Percentiles rank a stretch among this genome's conserved stretches.
phyloP scores from a whole-genome alignment of 495 filamentous ascomycete species.

The Diplogelasinospora grovesii region DNA sequence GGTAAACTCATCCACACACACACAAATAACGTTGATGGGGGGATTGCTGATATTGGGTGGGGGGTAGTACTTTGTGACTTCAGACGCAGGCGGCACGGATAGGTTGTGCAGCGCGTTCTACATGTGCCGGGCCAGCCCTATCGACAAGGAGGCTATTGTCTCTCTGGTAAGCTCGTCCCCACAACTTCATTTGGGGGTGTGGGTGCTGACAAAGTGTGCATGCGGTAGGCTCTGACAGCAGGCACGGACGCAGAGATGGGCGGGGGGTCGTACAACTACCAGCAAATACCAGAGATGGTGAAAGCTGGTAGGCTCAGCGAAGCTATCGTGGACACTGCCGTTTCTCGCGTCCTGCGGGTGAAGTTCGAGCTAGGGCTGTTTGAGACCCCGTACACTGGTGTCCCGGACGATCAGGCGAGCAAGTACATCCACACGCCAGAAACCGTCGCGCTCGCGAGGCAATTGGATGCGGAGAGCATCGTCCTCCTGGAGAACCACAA shows the following conservation, averaged over 20 bases:
- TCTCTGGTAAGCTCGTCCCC: too few species aligned
- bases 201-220: too few species aligned
- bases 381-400: slow-evolving; percentile 56
- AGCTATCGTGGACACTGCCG: slow-evolving; percentile 54
- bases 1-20: too few species aligned
- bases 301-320: slow-evolving; percentile 50
- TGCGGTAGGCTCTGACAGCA: too few species aligned
- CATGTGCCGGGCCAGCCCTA: slow-evolving; percentile 49
- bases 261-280: slow-evolving; percentile 63
- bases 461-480: slow-evolving; percentile 61
- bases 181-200: too few species aligned
- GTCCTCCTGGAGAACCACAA: slow-evolving; percentile 63
- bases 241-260: slow-evolving; percentile 75
- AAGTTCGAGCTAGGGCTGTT: slow-evolving; percentile 65
- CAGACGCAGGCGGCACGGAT: slow-evolving; percentile 60
- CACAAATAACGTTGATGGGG: too few species aligned
- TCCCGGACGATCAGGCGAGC: slow-evolving; percentile 43
- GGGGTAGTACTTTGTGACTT: slow-evolving; percentile 49
- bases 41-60: too few species aligned
- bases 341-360: slow-evolving; percentile 51
- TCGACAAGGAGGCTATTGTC: slow-evolving; percentile 51
- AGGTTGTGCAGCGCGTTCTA: slow-evolving; percentile 56
- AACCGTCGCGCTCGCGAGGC: slow-evolving; percentile 47
- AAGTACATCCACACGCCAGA: slow-evolving; percentile 53
- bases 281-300: slow-evolving; percentile 57